Percentiles rank a stretch among this genome's conserved stretches.
Evolutionary conservation across 2,329 filamentous ascomycete species (phyloP).

Genomic region (Camillea tinctor): DNA sequence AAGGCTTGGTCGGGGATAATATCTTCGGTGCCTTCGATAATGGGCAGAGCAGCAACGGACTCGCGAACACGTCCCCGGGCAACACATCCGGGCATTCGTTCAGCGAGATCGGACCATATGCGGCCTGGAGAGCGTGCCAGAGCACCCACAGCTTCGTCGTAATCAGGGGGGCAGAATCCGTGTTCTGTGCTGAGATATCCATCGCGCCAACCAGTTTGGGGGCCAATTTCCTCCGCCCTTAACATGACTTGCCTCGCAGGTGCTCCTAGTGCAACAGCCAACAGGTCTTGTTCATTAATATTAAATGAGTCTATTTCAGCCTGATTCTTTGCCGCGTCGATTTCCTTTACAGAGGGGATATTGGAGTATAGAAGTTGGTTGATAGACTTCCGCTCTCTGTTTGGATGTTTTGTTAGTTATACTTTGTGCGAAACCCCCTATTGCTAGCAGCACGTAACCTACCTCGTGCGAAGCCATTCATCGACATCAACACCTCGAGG

Average conservation of each 20-base stretch:
- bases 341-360: slow-evolving; percentile 40
- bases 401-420: slow-evolving; percentile 4
- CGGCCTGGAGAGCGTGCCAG: slow-evolving; percentile 47
- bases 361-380: slow-evolving; percentile 48
- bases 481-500: slow-evolving; percentile 44
- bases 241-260: slow-evolving; percentile 54
- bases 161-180: slow-evolving; percentile 51
- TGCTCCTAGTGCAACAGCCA: slow-evolving; percentile 52
- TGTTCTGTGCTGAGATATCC: slow-evolving; percentile 51
- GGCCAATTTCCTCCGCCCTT: slow-evolving; percentile 51
- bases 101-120: slow-evolving; percentile 55
- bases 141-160: slow-evolving; percentile 47
- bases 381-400: slow-evolving; percentile 45
- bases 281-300: slow-evolving; percentile 46
- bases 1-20: slow-evolving; percentile 50
- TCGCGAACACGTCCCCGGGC: slow-evolving; percentile 50
- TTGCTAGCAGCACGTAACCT: not conserved
- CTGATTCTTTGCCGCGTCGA: slow-evolving; percentile 38
- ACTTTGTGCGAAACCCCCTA: not conserved
- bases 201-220: slow-evolving; percentile 51
- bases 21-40: slow-evolving; percentile 49
- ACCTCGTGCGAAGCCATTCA: slow-evolving; percentile 46
- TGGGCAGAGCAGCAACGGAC: slow-evolving; percentile 46
- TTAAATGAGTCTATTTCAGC: slow-evolving; percentile 46
- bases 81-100: slow-evolving; percentile 52